A percentile compares a stretch with the other conserved stretches of the same genome.
Conservation (phyloP, 768 basidiomycete species). For the Tylopilus plumbeoviolaceoides region DNA sequence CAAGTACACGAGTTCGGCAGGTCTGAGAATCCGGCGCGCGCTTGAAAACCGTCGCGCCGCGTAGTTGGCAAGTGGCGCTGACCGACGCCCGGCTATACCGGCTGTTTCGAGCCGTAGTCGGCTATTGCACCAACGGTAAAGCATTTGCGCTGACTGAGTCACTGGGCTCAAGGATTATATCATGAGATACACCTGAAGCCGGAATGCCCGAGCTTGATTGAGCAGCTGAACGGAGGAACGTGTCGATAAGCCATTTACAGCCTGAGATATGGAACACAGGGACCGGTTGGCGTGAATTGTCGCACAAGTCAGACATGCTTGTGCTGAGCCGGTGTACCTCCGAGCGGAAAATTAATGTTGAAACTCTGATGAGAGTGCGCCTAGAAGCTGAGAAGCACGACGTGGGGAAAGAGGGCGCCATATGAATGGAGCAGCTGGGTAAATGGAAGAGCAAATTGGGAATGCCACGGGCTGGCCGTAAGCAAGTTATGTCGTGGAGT, state of each 20-base stretch:
- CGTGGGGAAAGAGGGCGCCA: conserved; percentile 10
- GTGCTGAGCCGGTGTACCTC: neutral
- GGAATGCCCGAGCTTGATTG: no score
- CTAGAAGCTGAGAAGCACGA: conserved; percentile 11
- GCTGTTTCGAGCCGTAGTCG: no score
- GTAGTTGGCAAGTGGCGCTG: no score
- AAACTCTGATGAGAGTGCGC: conserved; percentile 8
- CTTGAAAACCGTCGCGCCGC: neutral
- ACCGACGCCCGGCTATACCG: no score
- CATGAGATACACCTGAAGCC: neutral
- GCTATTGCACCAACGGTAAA: no score
- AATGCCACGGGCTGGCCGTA: conserved; percentile 4
- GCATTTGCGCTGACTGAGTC: no score
- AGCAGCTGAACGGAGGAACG: neutral
- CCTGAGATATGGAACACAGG: neutral
- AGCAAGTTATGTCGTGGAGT: neutral
- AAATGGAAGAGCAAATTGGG: neutral
- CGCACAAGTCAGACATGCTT: neutral
- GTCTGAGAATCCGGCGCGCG: neutral
- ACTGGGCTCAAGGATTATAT: no score
- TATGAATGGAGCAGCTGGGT: neutral
- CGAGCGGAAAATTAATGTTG: conserved; percentile 10
- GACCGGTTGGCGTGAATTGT: neutral
- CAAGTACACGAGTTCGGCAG: neutral
- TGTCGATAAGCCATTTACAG: neutral